phyloP scores from a whole-genome alignment of 2,329 filamentous ascomycete genomes.

The Teratosphaeria viscida region DNA sequence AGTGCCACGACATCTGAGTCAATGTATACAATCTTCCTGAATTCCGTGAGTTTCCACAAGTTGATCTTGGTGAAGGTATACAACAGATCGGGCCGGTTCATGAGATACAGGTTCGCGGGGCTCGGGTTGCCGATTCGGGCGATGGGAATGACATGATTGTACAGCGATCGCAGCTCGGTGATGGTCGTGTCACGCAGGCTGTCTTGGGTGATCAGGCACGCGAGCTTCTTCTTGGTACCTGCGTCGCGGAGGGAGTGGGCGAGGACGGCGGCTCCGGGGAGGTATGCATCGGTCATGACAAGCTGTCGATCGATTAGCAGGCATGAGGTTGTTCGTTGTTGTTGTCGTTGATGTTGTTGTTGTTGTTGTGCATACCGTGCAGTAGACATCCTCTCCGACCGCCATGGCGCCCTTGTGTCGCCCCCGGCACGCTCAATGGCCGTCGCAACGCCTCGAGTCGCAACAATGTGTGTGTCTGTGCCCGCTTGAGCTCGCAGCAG shows the following conservation, averaged over 20 bases:
- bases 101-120: conserved; percentile 75
- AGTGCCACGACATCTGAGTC: conserved; percentile 91
- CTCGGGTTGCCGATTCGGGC: conserved; percentile 65
- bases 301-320: conserved; percentile 48
- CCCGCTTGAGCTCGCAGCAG: not conserved
- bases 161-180: conserved; percentile 71
- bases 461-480: not conserved
- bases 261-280: conserved; percentile 91
- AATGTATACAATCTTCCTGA: conserved; percentile 84
- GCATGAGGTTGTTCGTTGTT: conserved; percentile 4
- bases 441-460: not conserved
- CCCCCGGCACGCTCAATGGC: not conserved
- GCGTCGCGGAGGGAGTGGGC: conserved; percentile 90
- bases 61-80: conserved; percentile 95
- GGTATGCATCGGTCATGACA: conserved; percentile 81
- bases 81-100: conserved; percentile 82
- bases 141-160: conserved; percentile 81
- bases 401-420: not conserved
- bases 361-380: conserved; percentile 42
- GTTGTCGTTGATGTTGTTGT: no score
- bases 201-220: conserved; percentile 72
- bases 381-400: conserved; percentile 50
- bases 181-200: conserved; percentile 66
- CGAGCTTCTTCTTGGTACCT: conserved; percentile 75
- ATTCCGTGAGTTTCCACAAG: conserved; percentile 84